Base-by-base conservation (phyloP, 148 eudicot species). In the Cornus kousa region DNA sequence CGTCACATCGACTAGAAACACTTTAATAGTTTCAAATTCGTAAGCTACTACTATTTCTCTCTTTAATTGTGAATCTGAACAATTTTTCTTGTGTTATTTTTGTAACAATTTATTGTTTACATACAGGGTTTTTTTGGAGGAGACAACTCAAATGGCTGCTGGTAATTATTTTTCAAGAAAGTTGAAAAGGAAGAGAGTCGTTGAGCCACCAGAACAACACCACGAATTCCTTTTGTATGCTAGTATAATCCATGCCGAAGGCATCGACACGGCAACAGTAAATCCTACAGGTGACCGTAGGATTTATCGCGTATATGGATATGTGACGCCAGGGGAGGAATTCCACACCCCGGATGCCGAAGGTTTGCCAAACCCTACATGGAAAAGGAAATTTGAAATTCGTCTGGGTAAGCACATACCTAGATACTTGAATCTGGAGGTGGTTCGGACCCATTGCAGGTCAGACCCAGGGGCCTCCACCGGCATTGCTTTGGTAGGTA, bases 101-200 rank as follows among this genome's bases (percentile, higher is more conserved):
- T 28, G 1, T 28, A 28, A 28, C 28, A 28, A 28, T 28, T 39
- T 39, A 39, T 39, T 39, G 43, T 39, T 39, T 4, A 39, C 7
- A 6, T 43, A 43, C 48, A 43, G 48, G 48, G 48, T 43, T 43
- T 0, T 4, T 43, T 43, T 43, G 10, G 14, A 23, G 13, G 13
- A 32, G 22, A 67, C 32, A 68, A 6, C 70, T 10, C 40, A 19
- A 73, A 9, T 73, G 76, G 66, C 66, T 73, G 40, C 76, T 17
- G 4, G 13, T 53, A 12, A 17, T 1, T 4, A 17, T 1, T 4
- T 6, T 7, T 6, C 7, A 31, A 14, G 20, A 28, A 57, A 35
- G 20, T 7, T 55, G n/a, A 73, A 73, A 43, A 59, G 76, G 24
- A 20, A 55, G 23, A 73, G 76, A 19, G 0, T 3, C 6, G 48